Evolutionary conservation across 2,329 filamentous ascomycete genomes (phyloP).

Genomic region (Aspergillus latus): DNA sequence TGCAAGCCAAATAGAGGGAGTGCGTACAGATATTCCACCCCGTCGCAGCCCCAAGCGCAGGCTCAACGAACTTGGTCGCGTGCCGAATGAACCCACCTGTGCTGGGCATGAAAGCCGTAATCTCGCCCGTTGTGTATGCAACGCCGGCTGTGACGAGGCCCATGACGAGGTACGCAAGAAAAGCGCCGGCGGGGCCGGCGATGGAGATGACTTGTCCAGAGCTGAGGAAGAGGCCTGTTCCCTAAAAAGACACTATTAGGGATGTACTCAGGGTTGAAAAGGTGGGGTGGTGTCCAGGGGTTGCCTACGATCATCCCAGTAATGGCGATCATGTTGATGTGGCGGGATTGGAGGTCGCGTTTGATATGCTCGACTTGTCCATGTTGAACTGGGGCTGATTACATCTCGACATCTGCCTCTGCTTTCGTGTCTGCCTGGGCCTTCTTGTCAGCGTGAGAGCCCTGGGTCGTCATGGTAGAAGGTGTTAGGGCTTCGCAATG

Average conservation of each 20-base stretch:
- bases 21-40: background rate
- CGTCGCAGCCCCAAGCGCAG: conserved; percentile 2
- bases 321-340: conserved; percentile 41
- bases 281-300: background rate
- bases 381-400: background rate
- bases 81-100: conserved; percentile 41
- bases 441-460: background rate
- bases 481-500: too few relatives aligned
- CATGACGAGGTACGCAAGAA: conserved; percentile 41
- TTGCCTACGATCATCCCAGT: conserved; percentile 32
- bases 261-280: background rate
- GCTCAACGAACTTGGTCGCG: conserved; percentile 3
- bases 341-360: conserved; percentile 17
- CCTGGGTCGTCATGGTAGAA: too few relatives aligned
- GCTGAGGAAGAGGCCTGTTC: conserved; percentile 40
- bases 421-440: background rate
- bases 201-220: conserved; percentile 35
- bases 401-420: background rate
- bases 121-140: conserved; percentile 37
- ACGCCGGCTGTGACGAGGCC: conserved; percentile 38
- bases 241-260: conserved; percentile 4
- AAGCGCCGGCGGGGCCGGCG: conserved; percentile 34
- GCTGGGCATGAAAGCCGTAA: conserved; percentile 39
- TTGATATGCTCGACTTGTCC: background rate
- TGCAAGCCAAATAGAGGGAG: too few relatives aligned